phyloP scores from a whole-genome alignment of 345 rosid genomes.

The Brassica napus region Da-Ae NC_063444.1:1463501-1464000 shows the following conservation, averaged over 20 bases:
- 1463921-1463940: slow-evolving; percentile 40
- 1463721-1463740: slow-evolving; percentile 88
- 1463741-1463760: slow-evolving; percentile 62
- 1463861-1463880: slow-evolving; percentile 39
- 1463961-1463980: slow-evolving; percentile 33
- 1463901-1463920: slow-evolving; percentile 38
- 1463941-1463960: slow-evolving; percentile 41
- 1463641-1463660: slow-evolving; percentile 68
- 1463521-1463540: neutral
- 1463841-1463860: slow-evolving; percentile 27
- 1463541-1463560: neutral
- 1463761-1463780: slow-evolving; percentile 45
- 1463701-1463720: slow-evolving; percentile 88
- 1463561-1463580: slow-evolving; percentile 60
- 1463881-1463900: slow-evolving; percentile 37
- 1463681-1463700: slow-evolving; percentile 88
- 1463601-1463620: slow-evolving; percentile 63
- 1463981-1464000: neutral
- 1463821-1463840: slow-evolving; percentile 13
- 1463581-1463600: slow-evolving; percentile 58
- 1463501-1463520: neutral
- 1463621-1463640: slow-evolving; percentile 80
- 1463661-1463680: slow-evolving; percentile 66
- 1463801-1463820: slow-evolving; percentile 43
- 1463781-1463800: slow-evolving; percentile 62